Evolutionary conservation across 768 basidiomycete genomes (phyloP), one percentile per base, ranked within the genome.

Genomic region (Termitomyces sp.): DNA sequence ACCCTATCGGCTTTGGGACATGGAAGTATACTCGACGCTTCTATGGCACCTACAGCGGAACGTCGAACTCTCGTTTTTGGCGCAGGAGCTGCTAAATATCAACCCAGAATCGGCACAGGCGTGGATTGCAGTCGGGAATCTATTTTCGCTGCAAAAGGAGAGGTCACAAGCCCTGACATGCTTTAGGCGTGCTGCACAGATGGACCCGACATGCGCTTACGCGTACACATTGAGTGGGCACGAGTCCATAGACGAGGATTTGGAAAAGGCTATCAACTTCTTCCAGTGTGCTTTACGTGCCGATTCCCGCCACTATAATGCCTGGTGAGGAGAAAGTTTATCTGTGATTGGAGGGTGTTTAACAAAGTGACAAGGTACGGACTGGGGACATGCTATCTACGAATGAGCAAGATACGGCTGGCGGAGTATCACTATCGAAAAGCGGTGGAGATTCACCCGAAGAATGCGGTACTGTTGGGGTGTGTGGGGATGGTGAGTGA

Each of bases 391-490:
- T 98, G 94, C 68, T 98, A 98, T 78, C 79, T 96, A 70, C 83
- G 93, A 66, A 92, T 89, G 83, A 94, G 91, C 72, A 98, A 96
- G 76, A 76, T 92, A 57, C 86, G 91, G 46, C 78, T 95, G 52
- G 97, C 97, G 45, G 94, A 98, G 70, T 98, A 96, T 75, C 95
- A 98, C 74, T 98, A 92, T 77, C 83, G 91, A 64, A 90, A 88
- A 69, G 95, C 97, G 3, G 81, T 88, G 36, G 86, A 90, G 64
- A 94, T 99, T 70, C 94, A 98, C 71, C 92, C 94, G 41, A 83
- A 87, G 63, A 98, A 97, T 71, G 94, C 94, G 14, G 94, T 98
- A n/a, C 78, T 99, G 60, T 76, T 96, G 58, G 94, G 93, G 66
- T 98, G 95, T 71, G 89, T 98, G 67, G 97, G 94, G 49, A 90